A percentile compares a stretch with the other conserved stretches of the same genome.
Conservation (phyloP, 129 eudicot genomes). For the Tanacetum coccineum region DNA sequence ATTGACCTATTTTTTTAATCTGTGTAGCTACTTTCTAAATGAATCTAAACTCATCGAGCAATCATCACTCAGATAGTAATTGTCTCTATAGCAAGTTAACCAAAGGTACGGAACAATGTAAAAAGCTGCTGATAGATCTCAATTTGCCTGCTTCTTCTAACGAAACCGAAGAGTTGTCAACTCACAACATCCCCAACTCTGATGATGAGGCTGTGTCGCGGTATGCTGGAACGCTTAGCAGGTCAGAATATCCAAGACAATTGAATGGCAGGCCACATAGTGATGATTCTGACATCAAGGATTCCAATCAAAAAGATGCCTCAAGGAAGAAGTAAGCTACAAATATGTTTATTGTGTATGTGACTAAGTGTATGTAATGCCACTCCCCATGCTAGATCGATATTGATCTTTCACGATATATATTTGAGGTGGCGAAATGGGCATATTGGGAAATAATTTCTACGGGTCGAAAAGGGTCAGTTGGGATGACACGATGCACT, state of each 20-base stretch:
- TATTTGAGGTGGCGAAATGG: no score
- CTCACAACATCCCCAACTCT: slow-evolving; percentile 16
- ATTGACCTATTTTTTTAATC: slow-evolving; percentile 4
- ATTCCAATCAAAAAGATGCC: slow-evolving; percentile 28
- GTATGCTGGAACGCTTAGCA: slow-evolving; percentile 26
- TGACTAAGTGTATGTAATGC: no score
- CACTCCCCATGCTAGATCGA: no score
- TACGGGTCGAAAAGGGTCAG: no score
- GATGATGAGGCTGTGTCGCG: slow-evolving; percentile 34
- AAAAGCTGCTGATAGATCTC: slow-evolving; percentile 34
- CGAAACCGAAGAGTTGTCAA: slow-evolving; percentile 21
- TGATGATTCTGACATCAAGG: slow-evolving; percentile 27
- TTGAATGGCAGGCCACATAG: slow-evolving; percentile 19
- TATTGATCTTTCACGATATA: no score
- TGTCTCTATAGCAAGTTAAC: slow-evolving; percentile 29
- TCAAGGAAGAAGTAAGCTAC: slow-evolving; percentile 36
- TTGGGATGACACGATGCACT: no score
- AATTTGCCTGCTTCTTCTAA: slow-evolving; percentile 39
- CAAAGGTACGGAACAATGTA: slow-evolving; percentile 16
- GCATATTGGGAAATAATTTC: no score
- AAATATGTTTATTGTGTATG: neutral
- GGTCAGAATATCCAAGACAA: slow-evolving; percentile 22
- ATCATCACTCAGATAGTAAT: slow-evolving; percentile 27
- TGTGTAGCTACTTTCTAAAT: slow-evolving; percentile 23
- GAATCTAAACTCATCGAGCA: slow-evolving; percentile 32